Conservation (phyloP, 2,329 filamentous ascomycete species). For the Fusarium sp. region DNA sequence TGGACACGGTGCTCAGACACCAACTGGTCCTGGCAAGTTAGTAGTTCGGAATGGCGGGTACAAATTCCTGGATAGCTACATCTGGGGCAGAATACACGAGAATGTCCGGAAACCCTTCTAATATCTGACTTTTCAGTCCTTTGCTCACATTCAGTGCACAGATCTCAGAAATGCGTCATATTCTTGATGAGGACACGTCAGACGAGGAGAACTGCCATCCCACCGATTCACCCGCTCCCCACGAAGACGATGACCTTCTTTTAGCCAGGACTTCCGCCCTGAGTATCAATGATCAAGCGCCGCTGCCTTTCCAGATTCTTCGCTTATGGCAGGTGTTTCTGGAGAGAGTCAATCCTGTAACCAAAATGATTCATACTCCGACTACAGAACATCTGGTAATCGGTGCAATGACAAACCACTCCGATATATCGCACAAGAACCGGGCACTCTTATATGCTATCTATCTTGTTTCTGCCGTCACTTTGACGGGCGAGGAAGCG, state of each 20-base stretch:
- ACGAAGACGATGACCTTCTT: slow-evolving; percentile 7
- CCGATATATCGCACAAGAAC: neutral
- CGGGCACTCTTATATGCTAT: slow-evolving; percentile 1
- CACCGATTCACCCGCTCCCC: neutral
- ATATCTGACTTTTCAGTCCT: accelerated
- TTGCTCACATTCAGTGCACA: accelerated
- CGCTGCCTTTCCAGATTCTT: neutral
- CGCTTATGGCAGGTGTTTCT: slow-evolving; percentile 12
- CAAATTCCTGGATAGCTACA: slow-evolving; percentile 2
- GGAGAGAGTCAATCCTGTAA: slow-evolving; percentile 1
- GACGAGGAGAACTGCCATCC: neutral
- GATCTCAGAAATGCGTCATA: slow-evolving; percentile 13
- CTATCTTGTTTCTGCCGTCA: neutral
- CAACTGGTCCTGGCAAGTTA: neutral
- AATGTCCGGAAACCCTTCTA: neutral
- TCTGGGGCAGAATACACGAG: slow-evolving; percentile 2
- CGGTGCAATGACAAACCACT: neutral
- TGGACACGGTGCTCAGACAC: accelerated
- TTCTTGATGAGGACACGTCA: slow-evolving; percentile 10
- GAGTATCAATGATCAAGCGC: neutral
- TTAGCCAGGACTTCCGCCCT: neutral
- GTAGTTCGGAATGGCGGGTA: slow-evolving; percentile 10
- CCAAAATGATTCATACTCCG: slow-evolving; percentile 1
- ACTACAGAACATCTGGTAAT: slow-evolving; percentile 5
- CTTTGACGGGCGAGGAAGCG: neutral